Percentiles rank a stretch among this genome's conserved stretches.
phyloP scores from a whole-genome alignment of 2,329 filamentous ascomycete species.

The Alternaria brassicicola region DNA sequence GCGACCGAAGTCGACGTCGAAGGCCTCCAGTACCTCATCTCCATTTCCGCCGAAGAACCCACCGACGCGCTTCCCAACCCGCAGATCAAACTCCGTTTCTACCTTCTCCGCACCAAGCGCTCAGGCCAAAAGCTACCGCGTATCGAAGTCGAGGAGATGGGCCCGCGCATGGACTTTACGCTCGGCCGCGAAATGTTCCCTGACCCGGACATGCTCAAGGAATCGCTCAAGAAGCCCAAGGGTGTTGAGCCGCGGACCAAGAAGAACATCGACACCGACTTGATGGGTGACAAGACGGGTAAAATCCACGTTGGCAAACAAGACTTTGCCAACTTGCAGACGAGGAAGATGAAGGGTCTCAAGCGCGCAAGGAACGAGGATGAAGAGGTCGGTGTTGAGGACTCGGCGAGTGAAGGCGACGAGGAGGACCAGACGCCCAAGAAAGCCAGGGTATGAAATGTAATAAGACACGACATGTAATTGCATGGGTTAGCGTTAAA shows the following conservation, averaged over 20 bases:
- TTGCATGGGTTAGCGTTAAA: slow-evolving; percentile 41
- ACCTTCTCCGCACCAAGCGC: slow-evolving; percentile 84
- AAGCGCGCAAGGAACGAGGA: slow-evolving; percentile 70
- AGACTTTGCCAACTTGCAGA: slow-evolving; percentile 85
- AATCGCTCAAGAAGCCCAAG: slow-evolving; percentile 86
- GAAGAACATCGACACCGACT: slow-evolving; percentile 94
- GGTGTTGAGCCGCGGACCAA: slow-evolving; percentile 76
- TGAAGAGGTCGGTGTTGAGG: slow-evolving; percentile 38
- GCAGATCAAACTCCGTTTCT: slow-evolving; percentile 72
- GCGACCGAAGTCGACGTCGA: slow-evolving; percentile 89
- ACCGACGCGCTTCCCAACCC: slow-evolving; percentile 53
- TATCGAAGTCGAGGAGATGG: slow-evolving; percentile 94
- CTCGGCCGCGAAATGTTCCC: slow-evolving; percentile 81
- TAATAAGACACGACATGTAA: background rate
- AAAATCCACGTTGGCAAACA: slow-evolving; percentile 90
- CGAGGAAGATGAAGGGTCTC: slow-evolving; percentile 98
- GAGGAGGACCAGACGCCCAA: slow-evolving; percentile 34
- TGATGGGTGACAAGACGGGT: slow-evolving; percentile 95
- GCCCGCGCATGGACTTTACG: slow-evolving; percentile 89
- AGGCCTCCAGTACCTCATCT: slow-evolving; percentile 88
- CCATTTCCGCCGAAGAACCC: slow-evolving; percentile 72
- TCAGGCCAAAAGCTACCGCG: slow-evolving; percentile 85
- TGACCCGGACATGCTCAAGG: slow-evolving; percentile 80
- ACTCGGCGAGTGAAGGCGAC: slow-evolving; percentile 25
- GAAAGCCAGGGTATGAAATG: slow-evolving; percentile 30